phyloP scores from a whole-genome alignment of 768 basidiomycete genomes.

The Kwoniella europaea region DNA sequence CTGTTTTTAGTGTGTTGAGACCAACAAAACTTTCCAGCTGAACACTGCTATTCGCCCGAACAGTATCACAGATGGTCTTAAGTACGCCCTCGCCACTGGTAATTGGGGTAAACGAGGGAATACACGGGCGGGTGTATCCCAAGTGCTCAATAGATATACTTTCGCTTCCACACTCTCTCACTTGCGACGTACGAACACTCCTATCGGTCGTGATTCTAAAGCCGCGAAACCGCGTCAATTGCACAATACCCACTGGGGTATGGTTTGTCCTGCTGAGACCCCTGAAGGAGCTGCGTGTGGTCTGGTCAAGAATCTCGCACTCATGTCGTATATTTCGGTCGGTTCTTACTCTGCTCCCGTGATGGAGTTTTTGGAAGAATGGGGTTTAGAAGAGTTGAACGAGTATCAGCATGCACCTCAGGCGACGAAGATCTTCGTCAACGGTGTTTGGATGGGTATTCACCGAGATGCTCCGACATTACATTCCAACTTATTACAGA shows the following conservation, averaged over 20 bases:
- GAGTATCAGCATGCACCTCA: conserved; percentile 83
- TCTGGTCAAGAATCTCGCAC: conserved; percentile 95
- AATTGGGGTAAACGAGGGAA: conserved; percentile 99
- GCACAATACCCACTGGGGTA: conserved; percentile 99
- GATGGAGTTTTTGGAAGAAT: conserved; percentile 97
- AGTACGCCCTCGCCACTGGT: conserved; percentile 96
- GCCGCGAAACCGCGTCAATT: conserved; percentile 98
- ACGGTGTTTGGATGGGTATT: conserved; percentile 99
- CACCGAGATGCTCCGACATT: conserved; percentile 92
- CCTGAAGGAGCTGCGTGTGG: conserved; percentile 99
- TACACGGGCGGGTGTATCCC: conserved; percentile 96
- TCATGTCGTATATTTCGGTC: conserved; percentile 98
- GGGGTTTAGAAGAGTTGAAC: conserved; percentile 93
- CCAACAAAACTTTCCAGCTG: conserved; percentile 91
- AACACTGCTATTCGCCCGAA: conserved; percentile 90
- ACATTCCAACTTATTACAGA: conserved; percentile 87
- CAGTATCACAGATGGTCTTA: conserved; percentile 96
- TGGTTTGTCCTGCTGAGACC: conserved; percentile 99
- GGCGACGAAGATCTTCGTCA: conserved; percentile 94
- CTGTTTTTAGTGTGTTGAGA: conserved; percentile 81
- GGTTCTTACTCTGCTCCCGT: conserved; percentile 94
- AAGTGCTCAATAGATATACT: conserved; percentile 97
- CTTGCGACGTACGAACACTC: conserved; percentile 96
- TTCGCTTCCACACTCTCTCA: conserved; percentile 98
- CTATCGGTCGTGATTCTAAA: conserved; percentile 96